These are phyloP conservation scores for Solanum virginianum DNA, from an alignment of 257 asterid genomes.

Conservation along the genomic window DNA sequence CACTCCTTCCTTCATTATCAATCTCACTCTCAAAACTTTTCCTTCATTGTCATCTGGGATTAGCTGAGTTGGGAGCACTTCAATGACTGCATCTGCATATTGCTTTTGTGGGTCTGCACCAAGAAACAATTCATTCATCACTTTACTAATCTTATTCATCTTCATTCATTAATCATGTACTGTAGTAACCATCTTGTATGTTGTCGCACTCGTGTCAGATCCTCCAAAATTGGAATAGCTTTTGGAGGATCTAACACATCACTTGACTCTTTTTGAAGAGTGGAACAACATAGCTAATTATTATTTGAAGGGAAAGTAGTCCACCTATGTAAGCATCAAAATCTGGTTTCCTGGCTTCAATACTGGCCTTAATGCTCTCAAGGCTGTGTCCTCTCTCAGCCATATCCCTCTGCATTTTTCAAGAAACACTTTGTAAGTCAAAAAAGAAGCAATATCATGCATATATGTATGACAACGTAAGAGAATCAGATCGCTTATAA, in stretches of 20 bases:
- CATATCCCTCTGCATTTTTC: constrained; percentile 82
- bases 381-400: constrained; percentile 99
- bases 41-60: constrained; percentile 95
- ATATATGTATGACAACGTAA: neutral
- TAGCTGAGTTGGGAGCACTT: constrained; percentile 83
- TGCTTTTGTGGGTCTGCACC: constrained; percentile 90
- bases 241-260: neutral
- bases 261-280: neutral
- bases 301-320: neutral
- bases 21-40: constrained; percentile 73
- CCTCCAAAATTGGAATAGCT: neutral
- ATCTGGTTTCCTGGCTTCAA: constrained; percentile 89
- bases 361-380: constrained; percentile 95
- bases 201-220: neutral
- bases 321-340: constrained; percentile 93
- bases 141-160: neutral
- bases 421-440: neutral
- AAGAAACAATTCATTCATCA: neutral
- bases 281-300: neutral
- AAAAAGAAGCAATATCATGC: neutral
- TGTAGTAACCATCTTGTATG: neutral
- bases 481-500: neutral
- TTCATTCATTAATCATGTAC: neutral
- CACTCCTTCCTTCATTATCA: constrained; percentile 90
- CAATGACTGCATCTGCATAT: constrained; percentile 83